A percentile compares a stretch with the other conserved stretches of the same genome.
Conservation (phyloP, 495 filamentous ascomycete genomes). For the Sporormia fimetaria region DNA sequence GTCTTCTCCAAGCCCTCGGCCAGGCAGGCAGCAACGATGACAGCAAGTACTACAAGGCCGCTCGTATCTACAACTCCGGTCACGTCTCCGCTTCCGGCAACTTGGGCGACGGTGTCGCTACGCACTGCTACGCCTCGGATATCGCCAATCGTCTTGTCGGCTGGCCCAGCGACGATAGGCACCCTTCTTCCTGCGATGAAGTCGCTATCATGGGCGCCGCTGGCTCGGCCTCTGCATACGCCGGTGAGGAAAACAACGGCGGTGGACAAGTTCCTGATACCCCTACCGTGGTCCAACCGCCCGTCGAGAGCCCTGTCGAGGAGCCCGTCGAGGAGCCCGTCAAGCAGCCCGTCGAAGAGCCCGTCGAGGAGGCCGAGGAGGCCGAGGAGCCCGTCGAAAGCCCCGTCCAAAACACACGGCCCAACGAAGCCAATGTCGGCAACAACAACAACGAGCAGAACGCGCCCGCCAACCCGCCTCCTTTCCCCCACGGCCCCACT, state of each 20-base stretch:
- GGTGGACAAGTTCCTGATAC: too few relatives aligned
- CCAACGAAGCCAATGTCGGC: not conserved
- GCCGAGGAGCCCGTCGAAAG: too few relatives aligned
- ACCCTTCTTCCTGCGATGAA: conserved; percentile 20
- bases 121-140: conserved; percentile 47
- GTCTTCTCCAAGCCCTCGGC: conserved; percentile 34
- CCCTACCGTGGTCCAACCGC: too few relatives aligned
- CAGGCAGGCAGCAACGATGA: conserved; percentile 28
- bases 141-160: conserved; percentile 47
- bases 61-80: conserved; percentile 50
- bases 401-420: too few relatives aligned
- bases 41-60: conserved; percentile 39
- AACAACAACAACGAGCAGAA: not conserved
- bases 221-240: not conserved
- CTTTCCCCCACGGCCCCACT: not conserved
- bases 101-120: conserved; percentile 41
- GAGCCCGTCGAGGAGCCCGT: too few relatives aligned
- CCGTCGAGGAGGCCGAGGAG: too few relatives aligned
- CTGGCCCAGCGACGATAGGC: conserved; percentile 31
- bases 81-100: conserved; percentile 37
- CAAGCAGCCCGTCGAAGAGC: too few relatives aligned
- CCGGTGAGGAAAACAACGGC: too few relatives aligned
- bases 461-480: not conserved
- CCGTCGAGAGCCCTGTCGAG: too few relatives aligned
- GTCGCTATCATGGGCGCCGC: conserved; percentile 13